Evolutionary conservation across 1,284 basidiomycete species (phyloP), one percentile per base, ranked within the genome.

Genomic region (Pseudozyma thailandica): DNA sequence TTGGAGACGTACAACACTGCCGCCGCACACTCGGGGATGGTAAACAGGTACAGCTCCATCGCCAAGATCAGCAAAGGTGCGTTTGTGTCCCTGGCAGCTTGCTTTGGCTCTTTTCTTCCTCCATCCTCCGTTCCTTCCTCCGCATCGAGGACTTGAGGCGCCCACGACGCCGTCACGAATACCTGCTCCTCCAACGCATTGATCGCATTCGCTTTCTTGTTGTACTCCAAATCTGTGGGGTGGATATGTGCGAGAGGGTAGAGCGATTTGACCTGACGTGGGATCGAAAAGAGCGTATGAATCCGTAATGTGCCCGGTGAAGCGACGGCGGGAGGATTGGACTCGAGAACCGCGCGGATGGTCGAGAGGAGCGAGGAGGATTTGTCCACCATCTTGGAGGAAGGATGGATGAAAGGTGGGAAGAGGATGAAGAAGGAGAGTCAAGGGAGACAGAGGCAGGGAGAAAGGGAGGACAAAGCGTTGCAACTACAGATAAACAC

Each of bases 1-100:
- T 98, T 98, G 48, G 92, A 92, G 44, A 98, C 87, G 84, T 98
- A 97, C 21, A 98, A 84, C 31, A 98, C 87, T 1, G 89, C 89
- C 53, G 87, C 88, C 2, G 86, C 87, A 2, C 90, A 90, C 2
- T 87, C 76, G 4, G 91, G 90, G 46, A 92, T 79, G 42, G 89
- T 88, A 86, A 93, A 97, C 28, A 97, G 84, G 54, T 86, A 88
- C 0, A 90, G 91, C 78, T 95, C 93, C 65, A 98, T 87, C 1
- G 90, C 95, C 7, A 89, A 87, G 26, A 92, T 88, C 16, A 92
- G 84, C 43, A 71, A 21, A 3, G 69, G 64, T 16, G 56, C 43
- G 16, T n/a, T 42, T 9, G 12, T 8, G 20, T 56, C 45, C 4
- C 28, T 25, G 2, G 41, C 49, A 0, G 38, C 68, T 21, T 70